Conservation (phyloP, 306 rosid species). For the Citrullus mucosospermus region DNA sequence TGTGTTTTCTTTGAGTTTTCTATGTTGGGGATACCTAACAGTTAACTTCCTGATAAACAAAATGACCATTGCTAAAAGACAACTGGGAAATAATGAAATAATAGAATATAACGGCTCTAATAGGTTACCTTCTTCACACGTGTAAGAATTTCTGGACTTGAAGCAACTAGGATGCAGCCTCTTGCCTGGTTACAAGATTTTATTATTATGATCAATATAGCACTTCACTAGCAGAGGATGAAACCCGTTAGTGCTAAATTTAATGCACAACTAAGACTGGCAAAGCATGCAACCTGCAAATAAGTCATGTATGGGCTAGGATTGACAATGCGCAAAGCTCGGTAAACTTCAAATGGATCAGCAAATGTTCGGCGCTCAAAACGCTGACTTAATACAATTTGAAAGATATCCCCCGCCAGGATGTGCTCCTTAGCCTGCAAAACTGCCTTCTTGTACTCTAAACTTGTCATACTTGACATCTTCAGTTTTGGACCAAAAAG, state of each 20-base stretch:
- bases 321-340: constrained; percentile 87
- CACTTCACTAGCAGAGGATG: neutral
- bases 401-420: constrained; percentile 91
- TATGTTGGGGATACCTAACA: neutral
- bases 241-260: neutral
- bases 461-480: constrained; percentile 62
- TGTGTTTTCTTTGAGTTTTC: too few relatives aligned
- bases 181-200: constrained; percentile 46
- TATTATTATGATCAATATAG: constrained; percentile 1
- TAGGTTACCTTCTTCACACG: constrained; percentile 68
- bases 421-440: constrained; percentile 89
- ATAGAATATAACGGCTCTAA: neutral
- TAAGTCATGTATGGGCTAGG: constrained; percentile 98
- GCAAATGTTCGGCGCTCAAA: constrained; percentile 93
- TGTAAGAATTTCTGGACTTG: constrained; percentile 97
- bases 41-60: neutral
- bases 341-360: constrained; percentile 92
- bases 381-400: constrained; percentile 87
- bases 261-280: neutral
- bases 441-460: constrained; percentile 75
- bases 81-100: neutral
- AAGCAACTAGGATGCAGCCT: constrained; percentile 94
- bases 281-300: constrained; percentile 43
- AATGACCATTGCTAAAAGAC: neutral
- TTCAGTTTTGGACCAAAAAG: constrained; percentile 69